A percentile compares a stretch with the other conserved stretches of the same genome.
These are phyloP conservation scores for Sporothrix pallida DNA, from an alignment of 2,329 filamentous ascomycete genomes.

Conservation along the genomic window DNA sequence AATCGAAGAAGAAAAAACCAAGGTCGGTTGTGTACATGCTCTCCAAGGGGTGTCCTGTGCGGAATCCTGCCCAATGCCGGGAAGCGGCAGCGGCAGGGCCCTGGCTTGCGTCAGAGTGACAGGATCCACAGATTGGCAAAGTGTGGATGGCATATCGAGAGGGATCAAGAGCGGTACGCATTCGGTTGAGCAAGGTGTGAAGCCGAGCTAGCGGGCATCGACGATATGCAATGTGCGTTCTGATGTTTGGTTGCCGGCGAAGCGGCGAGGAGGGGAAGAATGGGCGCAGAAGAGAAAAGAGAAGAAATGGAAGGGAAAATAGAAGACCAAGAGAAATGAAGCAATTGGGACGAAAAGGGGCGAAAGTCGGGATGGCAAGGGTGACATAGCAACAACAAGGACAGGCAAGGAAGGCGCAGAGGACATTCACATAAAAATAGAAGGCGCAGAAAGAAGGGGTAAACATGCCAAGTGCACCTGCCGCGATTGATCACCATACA, in stretches of 20 bases:
- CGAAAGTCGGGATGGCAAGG: background rate
- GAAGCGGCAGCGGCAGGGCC: conserved; percentile 23
- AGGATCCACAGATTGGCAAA: conserved; percentile 31
- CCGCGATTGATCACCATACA: conserved; percentile 27
- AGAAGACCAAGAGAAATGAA: background rate
- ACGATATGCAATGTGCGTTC: background rate
- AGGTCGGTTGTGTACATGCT: background rate
- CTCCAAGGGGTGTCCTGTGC: background rate
- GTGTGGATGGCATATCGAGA: conserved; percentile 29
- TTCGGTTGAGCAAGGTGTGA: conserved; percentile 29
- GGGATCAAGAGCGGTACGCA: conserved; percentile 24
- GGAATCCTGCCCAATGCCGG: conserved; percentile 14
- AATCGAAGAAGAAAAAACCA: background rate
- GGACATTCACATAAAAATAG: background rate
- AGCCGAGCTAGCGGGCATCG: conserved; percentile 24
- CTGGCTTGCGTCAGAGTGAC: conserved; percentile 29
- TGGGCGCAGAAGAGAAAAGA: background rate
- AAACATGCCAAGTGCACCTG: conserved; percentile 28
- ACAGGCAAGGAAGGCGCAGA: conserved; percentile 9
- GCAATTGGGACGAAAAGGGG: conserved; percentile 16
- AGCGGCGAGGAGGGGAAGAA: background rate
- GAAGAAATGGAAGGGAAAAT: background rate
- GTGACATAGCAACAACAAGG: background rate
- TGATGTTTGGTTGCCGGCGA: conserved; percentile 20
- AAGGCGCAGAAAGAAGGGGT: conserved; percentile 13